These are phyloP conservation scores for Colletotrichum neosansevieriae DNA, from an alignment of 2,329 filamentous ascomycete genomes.

Conservation along the genomic window DNA sequence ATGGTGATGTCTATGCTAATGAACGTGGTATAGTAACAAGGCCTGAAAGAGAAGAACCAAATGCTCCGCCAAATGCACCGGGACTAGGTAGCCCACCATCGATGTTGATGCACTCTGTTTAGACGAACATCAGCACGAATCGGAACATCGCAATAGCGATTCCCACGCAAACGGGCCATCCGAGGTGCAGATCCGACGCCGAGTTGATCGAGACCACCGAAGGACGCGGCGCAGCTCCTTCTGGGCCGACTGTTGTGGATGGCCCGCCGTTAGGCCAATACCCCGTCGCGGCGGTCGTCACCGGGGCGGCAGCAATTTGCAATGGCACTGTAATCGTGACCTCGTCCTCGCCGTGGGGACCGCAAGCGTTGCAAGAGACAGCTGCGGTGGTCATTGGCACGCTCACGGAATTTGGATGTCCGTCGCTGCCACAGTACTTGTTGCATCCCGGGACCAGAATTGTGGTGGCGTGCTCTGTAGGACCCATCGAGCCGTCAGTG, in stretches of 20 bases:
- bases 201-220: slow-evolving; percentile 24
- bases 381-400: slow-evolving; percentile 47
- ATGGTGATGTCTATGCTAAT: slow-evolving; percentile 39
- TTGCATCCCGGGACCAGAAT: slow-evolving; percentile 43
- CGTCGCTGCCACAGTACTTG: slow-evolving; percentile 41
- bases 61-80: slow-evolving; percentile 35
- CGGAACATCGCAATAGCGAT: slow-evolving; percentile 18
- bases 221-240: slow-evolving; percentile 9
- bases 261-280: slow-evolving; percentile 14
- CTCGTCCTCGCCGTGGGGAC: slow-evolving; percentile 47
- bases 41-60: slow-evolving; percentile 8
- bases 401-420: slow-evolving; percentile 23
- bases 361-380: slow-evolving; percentile 49
- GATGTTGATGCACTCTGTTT: neutral
- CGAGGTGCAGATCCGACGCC: slow-evolving; percentile 13
- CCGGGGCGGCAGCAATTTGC: slow-evolving; percentile 34
- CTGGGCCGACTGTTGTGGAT: neutral
- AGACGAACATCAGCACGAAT: slow-evolving; percentile 32
- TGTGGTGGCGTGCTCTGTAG: slow-evolving; percentile 49
- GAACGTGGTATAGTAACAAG: slow-evolving; percentile 32
- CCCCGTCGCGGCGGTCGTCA: slow-evolving; percentile 31
- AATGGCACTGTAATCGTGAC: slow-evolving; percentile 51
- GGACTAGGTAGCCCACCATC: slow-evolving; percentile 9
- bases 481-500: slow-evolving; percentile 50
- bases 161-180: slow-evolving; percentile 26